Conservation (phyloP, 2,329 filamentous ascomycete genomes). For the Lecanicillium sp. region DNA sequence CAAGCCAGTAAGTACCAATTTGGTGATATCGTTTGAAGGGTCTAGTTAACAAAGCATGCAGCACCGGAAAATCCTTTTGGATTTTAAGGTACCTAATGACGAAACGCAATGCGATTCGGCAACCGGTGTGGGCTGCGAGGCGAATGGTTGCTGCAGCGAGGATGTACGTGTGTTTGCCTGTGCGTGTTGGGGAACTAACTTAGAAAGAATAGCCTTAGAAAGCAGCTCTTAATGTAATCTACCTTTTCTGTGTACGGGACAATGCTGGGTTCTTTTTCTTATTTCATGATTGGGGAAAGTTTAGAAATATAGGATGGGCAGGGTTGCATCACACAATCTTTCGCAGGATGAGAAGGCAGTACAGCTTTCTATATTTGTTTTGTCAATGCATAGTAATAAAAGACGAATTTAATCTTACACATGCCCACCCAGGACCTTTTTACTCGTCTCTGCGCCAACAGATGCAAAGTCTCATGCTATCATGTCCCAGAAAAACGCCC, state of each 20-base stretch:
- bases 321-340: not conserved
- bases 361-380: not conserved
- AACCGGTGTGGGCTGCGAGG: no score
- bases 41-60: constrained; percentile 23
- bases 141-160: no score
- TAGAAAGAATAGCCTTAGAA: not conserved
- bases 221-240: constrained; percentile 6
- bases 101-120: no score
- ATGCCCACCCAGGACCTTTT: not conserved
- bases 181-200: no score
- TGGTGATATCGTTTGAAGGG: not conserved
- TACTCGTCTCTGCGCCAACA: not conserved
- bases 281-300: no score
- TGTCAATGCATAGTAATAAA: no score
- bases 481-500: no score
- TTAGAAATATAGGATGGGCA: not conserved
- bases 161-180: no score
- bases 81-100: constrained; percentile 36
- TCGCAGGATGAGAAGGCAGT: no score
- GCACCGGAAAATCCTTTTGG: constrained; percentile 51
- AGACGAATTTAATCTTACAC: no score
- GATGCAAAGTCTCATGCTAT: no score
- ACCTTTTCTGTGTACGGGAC: not conserved
- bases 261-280: not conserved
- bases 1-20: constrained; percentile 79